phyloP scores from a whole-genome alignment of 225 moss, liverwort and hornwort genomes.

The Climacium dendroides region DNA sequence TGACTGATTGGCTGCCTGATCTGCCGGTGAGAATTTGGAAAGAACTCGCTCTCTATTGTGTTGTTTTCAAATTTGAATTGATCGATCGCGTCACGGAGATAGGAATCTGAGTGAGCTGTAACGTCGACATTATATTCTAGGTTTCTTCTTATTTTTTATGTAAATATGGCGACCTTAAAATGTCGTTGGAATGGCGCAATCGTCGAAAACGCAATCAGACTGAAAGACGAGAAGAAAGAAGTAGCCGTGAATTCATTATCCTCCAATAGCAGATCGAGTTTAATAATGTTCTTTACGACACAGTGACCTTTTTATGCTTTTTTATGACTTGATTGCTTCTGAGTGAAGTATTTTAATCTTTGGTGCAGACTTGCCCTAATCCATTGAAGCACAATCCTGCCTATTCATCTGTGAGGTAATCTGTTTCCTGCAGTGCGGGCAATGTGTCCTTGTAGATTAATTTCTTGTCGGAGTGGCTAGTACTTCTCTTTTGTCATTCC shows the following conservation, averaged over 20 bases:
- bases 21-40: constrained; percentile 14
- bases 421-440: not conserved
- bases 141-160: not conserved
- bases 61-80: not conserved
- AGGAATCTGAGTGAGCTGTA: not conserved
- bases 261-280: not conserved
- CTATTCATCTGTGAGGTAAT: constrained; percentile 40
- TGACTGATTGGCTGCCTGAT: constrained; percentile 45
- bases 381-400: constrained; percentile 52
- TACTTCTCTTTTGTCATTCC: not conserved
- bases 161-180: not conserved
- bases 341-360: not conserved
- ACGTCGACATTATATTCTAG: not conserved
- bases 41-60: not conserved
- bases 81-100: not conserved
- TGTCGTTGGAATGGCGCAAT: not conserved
- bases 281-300: not conserved
- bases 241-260: not conserved
- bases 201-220: not conserved
- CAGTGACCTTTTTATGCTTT: not conserved
- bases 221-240: not conserved
- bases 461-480: not conserved
- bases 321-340: not conserved
- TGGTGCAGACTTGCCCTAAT: constrained; percentile 31
- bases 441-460: not conserved